Base-by-base conservation (phyloP, 495 filamentous ascomycete species). In the Recurvomyces mirabilis region DNA sequence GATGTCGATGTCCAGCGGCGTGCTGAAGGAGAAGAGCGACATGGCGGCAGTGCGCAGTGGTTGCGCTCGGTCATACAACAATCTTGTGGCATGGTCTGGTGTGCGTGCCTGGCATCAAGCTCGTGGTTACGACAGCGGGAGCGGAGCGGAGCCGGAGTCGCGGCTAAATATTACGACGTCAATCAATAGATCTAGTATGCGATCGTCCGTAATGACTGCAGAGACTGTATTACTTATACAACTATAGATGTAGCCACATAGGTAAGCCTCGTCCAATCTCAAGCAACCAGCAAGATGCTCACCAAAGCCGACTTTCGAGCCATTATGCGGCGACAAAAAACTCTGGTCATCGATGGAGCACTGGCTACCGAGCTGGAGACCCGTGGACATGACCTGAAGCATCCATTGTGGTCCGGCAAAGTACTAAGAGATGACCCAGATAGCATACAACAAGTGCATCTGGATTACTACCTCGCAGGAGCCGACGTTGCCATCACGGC, bases 1-100 rank as follows among this genome's bases (percentile, higher is more conserved):
- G 55, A 99, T 82, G 65, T 99, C 91, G 69, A 99, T 99, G 66
- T 99, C 91, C 60, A 96, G 78, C 15, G 93, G 93, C 41, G 91
- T 93, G 52, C 85, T 84, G 71, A 99, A 99, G 70, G 95, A 94
- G 73, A 89, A 93, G 40, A 91, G 91, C 30, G 89, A 91, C 91
- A 96, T 94, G 21, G 21, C 15, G 37, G 13, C 21, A 23, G 34
- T 37, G 19, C 5, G 37, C 14, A 25, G 37, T 40, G 37, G 21
- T 20, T n/a, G n/a, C n/a, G n/a, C n/a, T n/a, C n/a, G n/a, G n/a
- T n/a, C n/a, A n/a, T n/a, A n/a, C n/a, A n/a, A n/a, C n/a, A n/a
- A n/a, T n/a, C n/a, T n/a, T n/a, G n/a, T n/a, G n/a, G n/a, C n/a
- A n/a, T n/a, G n/a, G n/a, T n/a, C n/a, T n/a, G n/a, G n/a, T n/a